Evolutionary conservation across 2,329 filamentous ascomycete genomes (phyloP), one percentile per base, ranked within the genome.

Genomic region (Trichoderma pleuroti): DNA sequence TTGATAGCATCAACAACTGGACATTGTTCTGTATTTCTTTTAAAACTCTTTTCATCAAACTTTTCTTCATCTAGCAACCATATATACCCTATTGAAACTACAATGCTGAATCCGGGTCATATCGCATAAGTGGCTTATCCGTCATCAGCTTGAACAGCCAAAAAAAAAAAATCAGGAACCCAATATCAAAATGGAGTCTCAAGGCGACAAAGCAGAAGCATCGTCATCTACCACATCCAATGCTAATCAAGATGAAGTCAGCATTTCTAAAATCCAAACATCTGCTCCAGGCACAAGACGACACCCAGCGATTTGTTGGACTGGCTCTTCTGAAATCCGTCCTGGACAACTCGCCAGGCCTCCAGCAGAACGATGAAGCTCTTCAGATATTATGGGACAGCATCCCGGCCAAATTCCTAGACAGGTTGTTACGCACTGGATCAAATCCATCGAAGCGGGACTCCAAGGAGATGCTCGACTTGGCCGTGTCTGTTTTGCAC

Each of bases 231-330:
- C 70, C 5, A 24, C 65, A 12, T 18, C 63, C 63, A 24, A 71
- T 30, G 69, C 74, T 24, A 68, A 54, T 54, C 71, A 72, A n/a
- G 71, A 70, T 26, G 64, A 70, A 7, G 73, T 74, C 46, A 77
- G 76, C 68, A 68, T 81, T 65, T 79, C 84, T 64, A 86, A 86
- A 74, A 85, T 91, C 67, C 82, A 87, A 73, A 75, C 81, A n/a
- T 1, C 83, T 91, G 3, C 83, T 92, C 39, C 81, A 82, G 68
- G 80, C 86, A 68, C 89, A 88, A 72, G 86, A 91, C 76, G 90
- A 92, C 76, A 92, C 90, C 0, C 87, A 88, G 24, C 86, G 88
- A 75, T 92, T 92, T 74, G 89, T 91, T 49, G 90, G 89, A 9
- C 82, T 92, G 26, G 88, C 89, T 1, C 83, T 92, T 26, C 83